These are phyloP conservation scores for Alloteropsis semialata DNA, from an alignment of 176 grass and related monocot genomes.

Conservation along the genomic window DNA sequence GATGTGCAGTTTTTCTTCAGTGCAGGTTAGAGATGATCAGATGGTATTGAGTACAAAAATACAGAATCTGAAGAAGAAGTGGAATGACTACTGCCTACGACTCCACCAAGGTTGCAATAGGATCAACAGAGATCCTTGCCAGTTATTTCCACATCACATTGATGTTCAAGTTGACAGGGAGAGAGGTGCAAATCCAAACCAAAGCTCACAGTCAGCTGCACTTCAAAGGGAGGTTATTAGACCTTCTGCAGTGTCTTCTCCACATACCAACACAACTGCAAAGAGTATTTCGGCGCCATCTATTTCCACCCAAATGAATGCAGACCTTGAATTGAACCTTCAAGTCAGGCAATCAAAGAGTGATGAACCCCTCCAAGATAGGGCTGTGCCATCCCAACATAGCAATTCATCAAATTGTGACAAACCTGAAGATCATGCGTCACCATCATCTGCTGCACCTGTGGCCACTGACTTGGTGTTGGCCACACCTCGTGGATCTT, in stretches of 20 bases:
- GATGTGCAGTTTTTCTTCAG: slow-evolving; percentile 61
- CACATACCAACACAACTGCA: slow-evolving; percentile 14
- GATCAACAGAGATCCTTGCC: slow-evolving; percentile 35
- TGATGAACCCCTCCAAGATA: slow-evolving; percentile 51
- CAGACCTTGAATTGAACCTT: slow-evolving; percentile 61
- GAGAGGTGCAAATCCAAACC: slow-evolving; percentile 32
- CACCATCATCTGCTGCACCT: slow-evolving; percentile 50
- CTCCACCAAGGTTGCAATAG: slow-evolving; percentile 55
- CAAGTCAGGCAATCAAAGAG: slow-evolving; percentile 54
- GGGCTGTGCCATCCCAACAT: slow-evolving; percentile 13
- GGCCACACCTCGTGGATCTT: slow-evolving; percentile 52
- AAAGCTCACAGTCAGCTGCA: slow-evolving; percentile 17
- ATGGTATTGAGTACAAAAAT: slow-evolving; percentile 65
- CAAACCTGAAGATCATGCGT: slow-evolving; percentile 30
- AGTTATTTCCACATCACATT: slow-evolving; percentile 33
- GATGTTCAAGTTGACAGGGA: slow-evolving; percentile 33
- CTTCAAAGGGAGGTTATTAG: slow-evolving; percentile 25
- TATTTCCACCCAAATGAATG: slow-evolving; percentile 44
- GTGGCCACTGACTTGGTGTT: slow-evolving; percentile 91
- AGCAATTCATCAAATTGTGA: slow-evolving; percentile 13
- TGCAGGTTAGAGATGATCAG: slow-evolving; percentile 82
- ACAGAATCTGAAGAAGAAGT: slow-evolving; percentile 71
- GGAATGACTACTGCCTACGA: slow-evolving; percentile 63
- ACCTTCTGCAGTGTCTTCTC: slow-evolving; percentile 34
- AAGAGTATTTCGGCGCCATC: slow-evolving; percentile 57